Base-by-base conservation (phyloP, 768 basidiomycete genomes). In the Russula vinacea region DNA sequence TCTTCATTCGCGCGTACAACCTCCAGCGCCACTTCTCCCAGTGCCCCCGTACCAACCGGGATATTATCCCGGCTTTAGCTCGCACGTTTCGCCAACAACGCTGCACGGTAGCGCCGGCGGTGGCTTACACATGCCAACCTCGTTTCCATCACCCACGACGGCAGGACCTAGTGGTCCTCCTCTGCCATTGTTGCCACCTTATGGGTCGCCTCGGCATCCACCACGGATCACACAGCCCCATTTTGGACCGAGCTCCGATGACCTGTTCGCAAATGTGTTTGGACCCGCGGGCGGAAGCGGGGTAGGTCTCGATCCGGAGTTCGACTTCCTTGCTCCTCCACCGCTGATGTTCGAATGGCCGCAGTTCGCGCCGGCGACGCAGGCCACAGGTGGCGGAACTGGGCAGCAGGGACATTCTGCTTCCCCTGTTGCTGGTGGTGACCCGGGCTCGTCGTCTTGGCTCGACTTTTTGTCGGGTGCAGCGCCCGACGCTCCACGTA, bases 281-380 rank as follows among this genome's bases (percentile, higher is more conserved):
- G 68, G 66, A 40, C 60, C 67, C 67, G 62, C 67, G 47, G 51
- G 55, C 22, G 58, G 57, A 5, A 53, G 58, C 60, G 67, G 59
- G 65, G 64, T 66, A 66, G 68, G 68, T 63, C 39, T 35, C 60
- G 65, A 68, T 58, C 57, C 44, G 56, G 62, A 63, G 56, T 66
- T 52, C 56, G 64, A 57, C 61, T 68, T 67, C 62, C 54, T 59
- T 26, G 59, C 56, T 24, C 55, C 61, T 24, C 55, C 61, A 16
- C 66, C 67, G 67, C 68, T 69, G 62, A 69, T 66, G 62, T 69
- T 69, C 68, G 68, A 69, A 39, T 69, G 68, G 68, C 68, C 68
- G 68, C 67, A 68, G 67, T 62, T 62, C 37, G 56, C 52, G 50
- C 56, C 67, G 52, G 14, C 64, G 60, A 58, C 63, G 60, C 65